These are phyloP conservation scores for Neurospora discreta DNA, from an alignment of 495 filamentous ascomycete species.

Conservation along the genomic window DNA sequence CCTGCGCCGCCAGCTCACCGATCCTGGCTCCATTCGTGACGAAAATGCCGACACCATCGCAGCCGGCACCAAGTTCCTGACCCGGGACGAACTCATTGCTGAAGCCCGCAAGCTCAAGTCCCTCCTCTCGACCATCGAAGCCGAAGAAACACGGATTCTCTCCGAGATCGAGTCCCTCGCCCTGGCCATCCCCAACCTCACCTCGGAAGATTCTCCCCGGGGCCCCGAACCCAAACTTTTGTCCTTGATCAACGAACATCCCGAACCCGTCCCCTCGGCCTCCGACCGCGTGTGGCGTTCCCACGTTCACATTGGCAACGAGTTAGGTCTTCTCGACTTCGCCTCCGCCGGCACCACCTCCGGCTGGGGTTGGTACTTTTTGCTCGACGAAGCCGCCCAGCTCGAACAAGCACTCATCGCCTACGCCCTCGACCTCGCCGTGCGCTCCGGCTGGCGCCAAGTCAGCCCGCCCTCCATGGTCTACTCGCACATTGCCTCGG, in stretches of 20 bases:
- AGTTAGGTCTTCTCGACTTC: slow-evolving; percentile 79
- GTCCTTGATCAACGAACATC: slow-evolving; percentile 67
- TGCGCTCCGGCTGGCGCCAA: slow-evolving; percentile 58
- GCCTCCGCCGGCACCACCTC: slow-evolving; percentile 60
- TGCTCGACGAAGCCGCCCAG: slow-evolving; percentile 77
- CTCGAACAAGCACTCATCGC: slow-evolving; percentile 88
- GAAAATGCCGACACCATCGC: slow-evolving; percentile 22
- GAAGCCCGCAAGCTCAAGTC: slow-evolving; percentile 63
- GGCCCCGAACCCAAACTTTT: slow-evolving; percentile 45
- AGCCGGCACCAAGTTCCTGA: slow-evolving; percentile 14
- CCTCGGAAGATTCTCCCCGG: slow-evolving; percentile 60
- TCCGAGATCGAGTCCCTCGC: slow-evolving; percentile 66
- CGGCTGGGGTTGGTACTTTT: slow-evolving; percentile 97
- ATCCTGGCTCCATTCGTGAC: slow-evolving; percentile 24
- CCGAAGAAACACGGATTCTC: slow-evolving; percentile 45
- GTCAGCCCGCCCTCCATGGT: slow-evolving; percentile 82
- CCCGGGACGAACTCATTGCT: slow-evolving; percentile 40
- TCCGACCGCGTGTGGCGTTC: slow-evolving; percentile 47
- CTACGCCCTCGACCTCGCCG: slow-evolving; percentile 64
- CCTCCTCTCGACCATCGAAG: slow-evolving; percentile 47
- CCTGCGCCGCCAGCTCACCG: slow-evolving; percentile 37
- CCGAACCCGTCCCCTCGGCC: slow-evolving; percentile 38
- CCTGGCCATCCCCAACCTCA: slow-evolving; percentile 75
- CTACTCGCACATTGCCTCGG: slow-evolving; percentile 79
- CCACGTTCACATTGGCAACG: slow-evolving; percentile 74